A percentile compares a stretch with the other conserved stretches of the same genome.
Conservation (phyloP, 495 filamentous ascomycete species). For the Aspergillus haitiensis region DNA sequence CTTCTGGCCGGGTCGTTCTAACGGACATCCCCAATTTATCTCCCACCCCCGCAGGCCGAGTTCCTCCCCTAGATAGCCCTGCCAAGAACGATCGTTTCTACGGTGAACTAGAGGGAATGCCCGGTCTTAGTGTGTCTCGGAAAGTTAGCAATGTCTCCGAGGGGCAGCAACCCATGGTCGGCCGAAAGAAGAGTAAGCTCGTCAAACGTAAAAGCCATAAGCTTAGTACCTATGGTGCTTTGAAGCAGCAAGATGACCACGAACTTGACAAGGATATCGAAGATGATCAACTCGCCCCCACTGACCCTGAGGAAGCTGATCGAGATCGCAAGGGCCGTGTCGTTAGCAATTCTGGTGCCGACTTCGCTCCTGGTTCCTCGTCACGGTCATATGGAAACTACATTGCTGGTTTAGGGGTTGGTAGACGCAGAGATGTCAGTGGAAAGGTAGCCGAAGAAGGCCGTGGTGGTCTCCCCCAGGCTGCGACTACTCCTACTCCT, state of each 20-base stretch:
- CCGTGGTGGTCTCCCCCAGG: constrained; percentile 43
- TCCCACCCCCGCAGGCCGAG: constrained; percentile 25
- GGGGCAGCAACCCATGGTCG: background rate
- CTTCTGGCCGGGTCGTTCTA: constrained; percentile 31
- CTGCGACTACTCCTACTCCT: background rate
- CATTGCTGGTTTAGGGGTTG: constrained; percentile 50
- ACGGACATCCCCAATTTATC: constrained; percentile 40
- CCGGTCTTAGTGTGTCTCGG: constrained; percentile 28
- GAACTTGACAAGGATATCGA: constrained; percentile 28
- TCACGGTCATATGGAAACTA: constrained; percentile 59
- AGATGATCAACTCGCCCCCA: constrained; percentile 15
- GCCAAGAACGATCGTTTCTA: constrained; percentile 40
- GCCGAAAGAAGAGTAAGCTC: constrained; percentile 34
- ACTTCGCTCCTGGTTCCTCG: constrained; percentile 44
- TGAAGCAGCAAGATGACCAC: constrained; percentile 39
- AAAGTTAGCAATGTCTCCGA: constrained; percentile 25
- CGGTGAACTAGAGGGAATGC: constrained; percentile 34
- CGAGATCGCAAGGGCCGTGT: constrained; percentile 49
- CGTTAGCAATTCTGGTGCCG: constrained; percentile 54
- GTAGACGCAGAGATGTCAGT: constrained; percentile 67
- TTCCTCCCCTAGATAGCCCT: constrained; percentile 25
- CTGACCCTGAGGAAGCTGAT: constrained; percentile 34
- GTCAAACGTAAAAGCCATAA: constrained; percentile 38
- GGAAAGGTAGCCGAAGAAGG: constrained; percentile 88
- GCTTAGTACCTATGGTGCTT: constrained; percentile 33